Evolutionary conservation across 2,329 filamentous ascomycete species (phyloP).

Genomic region (Xylariaceae sp.): DNA sequence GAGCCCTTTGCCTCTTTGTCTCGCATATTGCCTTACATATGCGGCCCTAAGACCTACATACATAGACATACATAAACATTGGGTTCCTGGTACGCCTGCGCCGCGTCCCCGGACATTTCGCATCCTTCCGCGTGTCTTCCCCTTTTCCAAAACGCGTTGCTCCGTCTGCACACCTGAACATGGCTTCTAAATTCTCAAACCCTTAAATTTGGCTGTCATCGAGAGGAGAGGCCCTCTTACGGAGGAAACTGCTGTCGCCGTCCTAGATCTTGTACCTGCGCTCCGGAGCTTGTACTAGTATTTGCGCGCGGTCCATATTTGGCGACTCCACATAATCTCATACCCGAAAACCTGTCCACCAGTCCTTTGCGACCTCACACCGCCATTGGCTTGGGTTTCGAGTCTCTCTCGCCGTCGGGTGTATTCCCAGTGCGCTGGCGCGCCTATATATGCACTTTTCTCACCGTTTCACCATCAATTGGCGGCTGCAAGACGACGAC

Average conservation of each 20-base stretch:
- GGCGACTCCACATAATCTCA: conserved; percentile 31
- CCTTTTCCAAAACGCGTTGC: conserved; percentile 12
- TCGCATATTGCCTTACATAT: conserved; percentile 15
- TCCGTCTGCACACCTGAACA: background rate
- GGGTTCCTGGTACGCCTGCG: conserved; percentile 9
- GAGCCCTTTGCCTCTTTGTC: conserved; percentile 2
- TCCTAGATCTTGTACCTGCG: conserved; percentile 4
- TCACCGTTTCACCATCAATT: conserved; percentile 19
- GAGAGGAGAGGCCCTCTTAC: conserved; percentile 2
- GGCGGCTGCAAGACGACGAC: conserved; percentile 24
- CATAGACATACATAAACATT: conserved; percentile 7
- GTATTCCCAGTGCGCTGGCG: conserved; percentile 22
- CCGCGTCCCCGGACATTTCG: conserved; percentile 10
- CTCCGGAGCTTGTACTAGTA: conserved; percentile 3
- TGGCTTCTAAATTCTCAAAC: conserved; percentile 6
- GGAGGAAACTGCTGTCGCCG: conserved; percentile 1
- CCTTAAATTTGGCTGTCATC: conserved; percentile 11
- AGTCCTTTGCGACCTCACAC: conserved; percentile 26
- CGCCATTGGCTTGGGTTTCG: conserved; percentile 24
- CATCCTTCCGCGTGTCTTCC: conserved; percentile 1
- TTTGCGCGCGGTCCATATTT: conserved; percentile 12
- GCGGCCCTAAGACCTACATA: conserved; percentile 21
- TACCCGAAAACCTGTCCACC: conserved; percentile 21
- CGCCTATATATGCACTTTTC: conserved; percentile 27
- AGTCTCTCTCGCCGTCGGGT: conserved; percentile 18